These are phyloP conservation scores for Apiospora malaysiana DNA, from an alignment of 2,329 filamentous ascomycete species.

Conservation along the genomic window DNA sequence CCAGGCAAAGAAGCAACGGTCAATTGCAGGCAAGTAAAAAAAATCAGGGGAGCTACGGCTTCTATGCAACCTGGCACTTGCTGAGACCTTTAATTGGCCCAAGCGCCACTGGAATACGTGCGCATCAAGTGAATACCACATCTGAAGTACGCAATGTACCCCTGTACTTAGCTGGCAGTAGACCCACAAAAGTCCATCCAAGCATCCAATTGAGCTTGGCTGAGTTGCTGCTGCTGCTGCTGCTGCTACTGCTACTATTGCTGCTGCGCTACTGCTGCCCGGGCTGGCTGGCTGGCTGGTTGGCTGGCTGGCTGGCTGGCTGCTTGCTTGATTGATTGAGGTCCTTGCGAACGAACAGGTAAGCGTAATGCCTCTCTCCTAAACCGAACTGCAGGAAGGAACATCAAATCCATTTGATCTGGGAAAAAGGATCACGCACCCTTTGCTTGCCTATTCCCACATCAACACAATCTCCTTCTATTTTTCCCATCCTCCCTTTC, in stretches of 20 bases:
- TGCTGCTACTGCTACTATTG: no score
- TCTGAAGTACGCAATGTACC: background rate
- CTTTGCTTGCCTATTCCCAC: constrained; percentile 17
- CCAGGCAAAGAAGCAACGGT: background rate
- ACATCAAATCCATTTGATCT: constrained; percentile 1
- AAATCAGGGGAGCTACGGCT: background rate
- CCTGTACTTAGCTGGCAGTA: background rate
- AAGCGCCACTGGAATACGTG: constrained; percentile 1
- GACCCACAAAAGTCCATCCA: background rate
- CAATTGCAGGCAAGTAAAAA: background rate
- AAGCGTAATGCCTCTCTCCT: constrained; percentile 20
- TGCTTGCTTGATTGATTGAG: constrained; percentile 15
- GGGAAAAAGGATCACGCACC: constrained; percentile 18
- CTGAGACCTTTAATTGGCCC: background rate
- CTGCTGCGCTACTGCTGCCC: background rate
- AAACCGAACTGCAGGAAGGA: background rate
- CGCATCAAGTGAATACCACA: no score
- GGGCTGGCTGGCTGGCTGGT: background rate
- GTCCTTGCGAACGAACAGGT: constrained; percentile 19
- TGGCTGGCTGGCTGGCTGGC: no score
- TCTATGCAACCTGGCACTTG: background rate
- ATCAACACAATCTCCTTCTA: constrained; percentile 18
- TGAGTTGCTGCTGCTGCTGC: background rate
- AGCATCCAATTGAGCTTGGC: constrained; percentile 5
- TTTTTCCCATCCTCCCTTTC: background rate